Percentiles rank a stretch among this genome's conserved stretches.
Conservation (phyloP, 1,139 yeast genomes). For the Debaryomycetaceae sp. region DNA sequence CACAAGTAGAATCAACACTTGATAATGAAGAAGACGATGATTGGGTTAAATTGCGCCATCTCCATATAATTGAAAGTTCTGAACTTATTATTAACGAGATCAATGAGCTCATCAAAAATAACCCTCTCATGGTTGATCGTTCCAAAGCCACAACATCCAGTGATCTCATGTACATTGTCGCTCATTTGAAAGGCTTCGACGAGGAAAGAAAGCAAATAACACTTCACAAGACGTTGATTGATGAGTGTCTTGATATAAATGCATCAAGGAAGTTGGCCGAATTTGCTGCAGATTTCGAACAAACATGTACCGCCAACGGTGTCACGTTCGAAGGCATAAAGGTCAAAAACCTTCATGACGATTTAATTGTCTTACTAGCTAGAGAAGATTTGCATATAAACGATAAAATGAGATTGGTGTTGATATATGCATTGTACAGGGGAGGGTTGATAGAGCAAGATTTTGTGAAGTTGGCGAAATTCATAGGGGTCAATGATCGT, state of each 20-base stretch:
- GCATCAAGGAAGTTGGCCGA: conserved; percentile 55
- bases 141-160: conserved; percentile 56
- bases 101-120: conserved; percentile 65
- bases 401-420: conserved; percentile 75
- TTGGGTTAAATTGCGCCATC: conserved; percentile 71
- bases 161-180: conserved; percentile 63
- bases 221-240: conserved; percentile 58
- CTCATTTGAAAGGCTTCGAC: conserved; percentile 65
- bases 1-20: conserved; percentile 39
- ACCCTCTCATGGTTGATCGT: conserved; percentile 68
- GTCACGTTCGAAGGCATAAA: conserved; percentile 66
- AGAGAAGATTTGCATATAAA: conserved; percentile 48
- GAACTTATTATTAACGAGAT: conserved; percentile 60
- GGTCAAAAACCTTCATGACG: conserved; percentile 63
- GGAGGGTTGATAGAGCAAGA: conserved; percentile 82
- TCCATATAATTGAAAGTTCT: conserved; percentile 74
- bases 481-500: conserved; percentile 58
- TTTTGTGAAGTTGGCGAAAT: conserved; percentile 63
- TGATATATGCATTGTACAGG: conserved; percentile 74
- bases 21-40: conserved; percentile 68
- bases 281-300: conserved; percentile 66
- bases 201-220: conserved; percentile 60
- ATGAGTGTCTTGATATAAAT: conserved; percentile 52
- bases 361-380: conserved; percentile 56
- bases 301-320: conserved; percentile 73